Conservation (phyloP, 2,329 filamentous ascomycete genomes). For the Periconia digitata region DNA sequence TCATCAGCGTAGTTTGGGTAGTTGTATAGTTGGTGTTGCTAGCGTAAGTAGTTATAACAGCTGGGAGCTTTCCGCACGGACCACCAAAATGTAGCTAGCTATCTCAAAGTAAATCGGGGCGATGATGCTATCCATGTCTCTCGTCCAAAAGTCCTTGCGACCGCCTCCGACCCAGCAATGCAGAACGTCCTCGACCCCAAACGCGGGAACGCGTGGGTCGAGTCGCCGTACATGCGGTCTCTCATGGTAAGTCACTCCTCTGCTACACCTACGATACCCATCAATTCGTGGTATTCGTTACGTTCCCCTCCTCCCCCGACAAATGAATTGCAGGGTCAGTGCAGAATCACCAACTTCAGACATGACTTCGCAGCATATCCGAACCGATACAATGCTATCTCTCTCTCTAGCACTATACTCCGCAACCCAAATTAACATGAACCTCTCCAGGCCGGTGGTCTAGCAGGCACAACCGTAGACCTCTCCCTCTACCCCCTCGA, state of each 20-base stretch:
- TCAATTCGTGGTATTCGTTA: not conserved
- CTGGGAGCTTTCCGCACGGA: constrained; percentile 26
- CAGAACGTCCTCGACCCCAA: constrained; percentile 32
- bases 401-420: not conserved
- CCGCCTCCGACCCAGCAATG: constrained; percentile 21
- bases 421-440: not conserved
- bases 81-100: constrained; percentile 9
- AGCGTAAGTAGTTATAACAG: not conserved
- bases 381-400: not conserved
- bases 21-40: no score
- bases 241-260: constrained; percentile 43
- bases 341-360: no score
- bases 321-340: not conserved
- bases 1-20: no score
- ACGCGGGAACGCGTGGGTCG: constrained; percentile 38
- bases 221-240: constrained; percentile 52
- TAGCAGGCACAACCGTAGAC: constrained; percentile 95
- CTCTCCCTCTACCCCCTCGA: constrained; percentile 96
- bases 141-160: constrained; percentile 4
- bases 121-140: not conserved
- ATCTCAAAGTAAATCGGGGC: constrained; percentile 12
- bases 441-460: constrained; percentile 68
- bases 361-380: no score
- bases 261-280: not conserved
- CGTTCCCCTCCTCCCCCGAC: not conserved